Evolutionary conservation across 768 basidiomycete species (phyloP), one percentile per base, ranked within the genome.

Genomic region (Ramaria sp.): DNA sequence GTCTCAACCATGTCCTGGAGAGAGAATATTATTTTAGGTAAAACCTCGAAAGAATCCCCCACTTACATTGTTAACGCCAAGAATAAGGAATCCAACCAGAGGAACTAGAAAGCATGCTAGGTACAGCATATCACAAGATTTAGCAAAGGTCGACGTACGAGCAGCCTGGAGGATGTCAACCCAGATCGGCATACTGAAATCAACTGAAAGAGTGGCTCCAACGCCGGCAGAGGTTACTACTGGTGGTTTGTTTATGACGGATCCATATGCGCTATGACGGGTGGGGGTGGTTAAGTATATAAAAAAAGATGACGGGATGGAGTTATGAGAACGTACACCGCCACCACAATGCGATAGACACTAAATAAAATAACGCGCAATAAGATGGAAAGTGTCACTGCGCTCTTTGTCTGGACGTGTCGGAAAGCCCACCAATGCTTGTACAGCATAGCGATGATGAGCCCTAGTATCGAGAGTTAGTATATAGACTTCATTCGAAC

Each of bases 141-240:
- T 24, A 13, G 13, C 31, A 27, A 3, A 19, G 31, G 24, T 10
- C 9, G 3, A 33, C 41, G 34, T 24, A 45, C 41, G 22, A 5
- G 41, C 42, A 33, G 53, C 53, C 30, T 54, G 53, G 15, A 54
- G 30, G 39, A 54, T 54, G 24, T 54, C 53, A 33, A 54, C 53
- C 53, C 53, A 54, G 10, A 45, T 39, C 34, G 53, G 53, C 24
- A 54, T 31, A 54, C 22, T 30, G 42, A 54, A 54, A 5, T 10
- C 22, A 17, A 54, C 41, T 24, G 53, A 7, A 17, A 54, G 53
- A n/a, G 41, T 4, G 9, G 43, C 53, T 17, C 41, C 53, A 45
- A 1, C 2, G 3, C 53, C 53, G 6, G 7, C n/a, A n/a, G 20
- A 30, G 7, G 9, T 10, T 27, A 46, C 4, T 13, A n/a, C 17